Evolutionary conservation across 2,329 filamentous ascomycete species (phyloP).

Genomic region (Sporothrix luriei): DNA sequence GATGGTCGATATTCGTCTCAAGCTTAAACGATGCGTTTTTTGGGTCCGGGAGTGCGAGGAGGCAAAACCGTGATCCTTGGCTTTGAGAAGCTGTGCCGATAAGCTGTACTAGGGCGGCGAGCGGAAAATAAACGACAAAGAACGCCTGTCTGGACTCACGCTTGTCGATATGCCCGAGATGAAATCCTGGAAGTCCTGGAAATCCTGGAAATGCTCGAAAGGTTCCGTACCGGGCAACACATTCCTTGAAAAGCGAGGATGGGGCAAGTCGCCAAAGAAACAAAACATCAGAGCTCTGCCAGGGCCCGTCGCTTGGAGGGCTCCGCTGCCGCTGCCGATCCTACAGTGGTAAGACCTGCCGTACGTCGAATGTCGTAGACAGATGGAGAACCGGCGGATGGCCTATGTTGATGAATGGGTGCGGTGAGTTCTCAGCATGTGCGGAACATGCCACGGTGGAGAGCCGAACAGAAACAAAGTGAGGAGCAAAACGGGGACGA

Average conservation of each 20-base stretch:
- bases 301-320: background rate
- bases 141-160: no score
- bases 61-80: background rate
- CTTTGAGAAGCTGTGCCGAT: background rate
- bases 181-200: no score
- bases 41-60: background rate
- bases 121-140: background rate
- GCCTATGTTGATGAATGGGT: slow-evolving; percentile 11
- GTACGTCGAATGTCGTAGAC: background rate
- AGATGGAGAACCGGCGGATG: background rate
- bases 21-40: background rate
- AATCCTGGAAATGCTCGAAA: no score
- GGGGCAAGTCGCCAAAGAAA: background rate
- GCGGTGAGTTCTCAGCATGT: background rate
- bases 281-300: slow-evolving; percentile 14
- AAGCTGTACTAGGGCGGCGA: no score
- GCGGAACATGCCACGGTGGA: background rate
- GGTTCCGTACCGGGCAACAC: slow-evolving; percentile 17
- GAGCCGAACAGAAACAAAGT: slow-evolving; percentile 11
- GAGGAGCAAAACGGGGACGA: background rate
- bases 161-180: no score
- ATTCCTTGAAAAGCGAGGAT: slow-evolving; percentile 21
- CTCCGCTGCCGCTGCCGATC: no score
- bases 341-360: slow-evolving; percentile 22
- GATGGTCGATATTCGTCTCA: slow-evolving; percentile 19